These are phyloP conservation scores for Artemisia argyi DNA, from an alignment of 129 eudicot genomes.

Conservation along the genomic window DNA sequence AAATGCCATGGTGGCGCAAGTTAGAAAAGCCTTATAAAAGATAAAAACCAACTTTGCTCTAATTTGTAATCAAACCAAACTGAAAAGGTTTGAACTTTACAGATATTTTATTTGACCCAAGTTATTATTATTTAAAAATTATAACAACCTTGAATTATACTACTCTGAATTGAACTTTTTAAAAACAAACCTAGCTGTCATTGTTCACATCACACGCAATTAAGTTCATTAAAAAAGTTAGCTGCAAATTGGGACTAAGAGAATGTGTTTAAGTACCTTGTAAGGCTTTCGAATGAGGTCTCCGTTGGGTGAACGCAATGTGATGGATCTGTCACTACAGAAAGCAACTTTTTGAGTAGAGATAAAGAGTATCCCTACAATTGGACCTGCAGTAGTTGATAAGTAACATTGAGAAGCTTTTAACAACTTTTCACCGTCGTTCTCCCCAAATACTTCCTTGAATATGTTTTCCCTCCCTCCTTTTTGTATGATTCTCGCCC, in stretches of 20 bases:
- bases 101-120: too few species aligned
- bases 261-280: slow-evolving; percentile 38
- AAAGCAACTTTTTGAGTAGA: slow-evolving; percentile 61
- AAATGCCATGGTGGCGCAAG: too few species aligned
- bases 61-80: background rate
- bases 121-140: too few species aligned
- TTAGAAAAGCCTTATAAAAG: background rate
- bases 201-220: background rate
- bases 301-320: slow-evolving; percentile 38
- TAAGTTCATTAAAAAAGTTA: background rate
- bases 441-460: slow-evolving; percentile 45
- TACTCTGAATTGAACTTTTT: too few species aligned
- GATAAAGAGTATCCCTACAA: slow-evolving; percentile 55
- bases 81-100: background rate
- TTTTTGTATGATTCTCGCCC: slow-evolving; percentile 44
- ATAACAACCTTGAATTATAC: too few species aligned
- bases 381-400: slow-evolving; percentile 65
- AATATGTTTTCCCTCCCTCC: slow-evolving; percentile 61
- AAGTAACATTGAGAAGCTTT: slow-evolving; percentile 67
- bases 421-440: slow-evolving; percentile 54
- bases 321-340: slow-evolving; percentile 56
- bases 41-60: background rate
- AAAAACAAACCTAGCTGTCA: background rate
- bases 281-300: slow-evolving; percentile 45
- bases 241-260: background rate